Evolutionary conservation across 1,284 basidiomycete genomes (phyloP).

Genomic region (Meripilus lineatus): DNA sequence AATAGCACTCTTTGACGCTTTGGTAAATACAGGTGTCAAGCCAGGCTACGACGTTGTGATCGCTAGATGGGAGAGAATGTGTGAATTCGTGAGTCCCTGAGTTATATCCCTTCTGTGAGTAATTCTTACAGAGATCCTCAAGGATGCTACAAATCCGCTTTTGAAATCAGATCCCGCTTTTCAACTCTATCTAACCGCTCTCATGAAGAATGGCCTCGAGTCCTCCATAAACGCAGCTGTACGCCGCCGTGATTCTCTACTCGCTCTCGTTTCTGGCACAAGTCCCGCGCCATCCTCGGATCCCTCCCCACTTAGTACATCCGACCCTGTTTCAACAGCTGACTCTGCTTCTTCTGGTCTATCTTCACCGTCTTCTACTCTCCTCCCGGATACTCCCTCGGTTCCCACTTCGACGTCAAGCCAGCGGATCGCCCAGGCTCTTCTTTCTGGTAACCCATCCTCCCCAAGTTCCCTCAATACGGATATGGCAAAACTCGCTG

Average conservation of each 20-base stretch:
- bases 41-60: constrained; percentile 68
- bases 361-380: constrained; percentile 4
- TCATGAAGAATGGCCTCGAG: constrained; percentile 56
- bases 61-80: constrained; percentile 75
- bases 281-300: constrained; percentile 17
- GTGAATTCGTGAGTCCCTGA: constrained; percentile 63
- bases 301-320: constrained; percentile 14
- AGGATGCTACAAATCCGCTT: constrained; percentile 66
- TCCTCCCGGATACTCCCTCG: constrained; percentile 12
- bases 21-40: constrained; percentile 56
- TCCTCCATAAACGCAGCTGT: constrained; percentile 60
- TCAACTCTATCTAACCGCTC: constrained; percentile 61
- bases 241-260: constrained; percentile 57
- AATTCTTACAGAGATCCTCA: constrained; percentile 2
- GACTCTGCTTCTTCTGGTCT: constrained; percentile 10
- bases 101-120: constrained; percentile 8
- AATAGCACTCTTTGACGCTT: constrained; percentile 61
- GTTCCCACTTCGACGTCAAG: constrained; percentile 23
- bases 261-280: constrained; percentile 31
- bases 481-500: constrained; percentile 37
- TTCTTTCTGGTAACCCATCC: constrained; percentile 38
- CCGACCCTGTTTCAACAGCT: constrained; percentile 11
- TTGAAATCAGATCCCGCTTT: constrained; percentile 67
- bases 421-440: constrained; percentile 53
- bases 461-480: constrained; percentile 24